These are phyloP conservation scores for Panicum hallii DNA, from an alignment of 202 grass and related monocot species.

Conservation along the genomic window DNA sequence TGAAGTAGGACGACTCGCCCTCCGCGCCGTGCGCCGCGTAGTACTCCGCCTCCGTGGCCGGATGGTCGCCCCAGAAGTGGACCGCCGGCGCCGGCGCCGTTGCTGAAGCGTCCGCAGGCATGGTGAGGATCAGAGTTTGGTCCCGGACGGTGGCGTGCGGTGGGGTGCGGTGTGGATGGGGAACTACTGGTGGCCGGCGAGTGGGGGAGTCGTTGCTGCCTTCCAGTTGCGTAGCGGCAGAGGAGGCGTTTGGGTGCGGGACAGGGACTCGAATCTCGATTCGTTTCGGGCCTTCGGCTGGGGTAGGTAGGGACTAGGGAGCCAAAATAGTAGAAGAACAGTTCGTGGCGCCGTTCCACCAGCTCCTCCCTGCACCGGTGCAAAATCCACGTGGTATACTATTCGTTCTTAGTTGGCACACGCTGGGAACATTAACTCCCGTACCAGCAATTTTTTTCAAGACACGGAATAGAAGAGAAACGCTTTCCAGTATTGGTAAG, in stretches of 20 bases:
- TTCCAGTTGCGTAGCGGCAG: slow-evolving; percentile 39
- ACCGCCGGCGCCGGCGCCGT: background rate
- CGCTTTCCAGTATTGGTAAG: background rate
- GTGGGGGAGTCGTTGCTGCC: slow-evolving; percentile 37
- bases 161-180: slow-evolving; percentile 20
- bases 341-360: background rate
- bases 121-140: slow-evolving; percentile 36
- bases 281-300: background rate
- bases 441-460: too few species aligned
- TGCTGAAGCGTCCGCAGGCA: slow-evolving; percentile 21
- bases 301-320: background rate
- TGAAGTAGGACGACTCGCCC: slow-evolving; percentile 62
- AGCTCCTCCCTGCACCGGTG: background rate
- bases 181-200: slow-evolving; percentile 30
- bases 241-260: background rate
- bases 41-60: slow-evolving; percentile 70
- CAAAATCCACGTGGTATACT: background rate
- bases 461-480: too few species aligned
- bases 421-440: too few species aligned
- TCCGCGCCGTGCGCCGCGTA: slow-evolving; percentile 67
- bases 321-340: background rate
- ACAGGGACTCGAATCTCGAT: background rate
- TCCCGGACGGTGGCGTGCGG: background rate
- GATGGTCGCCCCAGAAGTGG: slow-evolving; percentile 85
- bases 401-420: background rate